Conservation (phyloP, 2,329 filamentous ascomycete species). For the Penicillium glabrum region DNA sequence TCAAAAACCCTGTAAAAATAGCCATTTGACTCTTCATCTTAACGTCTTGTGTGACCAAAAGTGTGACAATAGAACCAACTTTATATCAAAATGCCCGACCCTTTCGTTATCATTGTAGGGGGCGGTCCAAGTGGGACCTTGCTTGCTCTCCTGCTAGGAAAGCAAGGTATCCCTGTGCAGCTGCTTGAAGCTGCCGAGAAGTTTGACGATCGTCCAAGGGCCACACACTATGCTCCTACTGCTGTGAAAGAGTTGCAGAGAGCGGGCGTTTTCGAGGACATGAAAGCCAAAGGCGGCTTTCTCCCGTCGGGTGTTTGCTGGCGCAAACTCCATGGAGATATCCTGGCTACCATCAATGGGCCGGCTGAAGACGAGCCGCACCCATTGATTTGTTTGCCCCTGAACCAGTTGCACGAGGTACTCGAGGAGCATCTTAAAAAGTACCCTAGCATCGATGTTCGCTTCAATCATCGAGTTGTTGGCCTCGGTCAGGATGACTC, state of each 20-base stretch:
- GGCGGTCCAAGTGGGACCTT: not conserved
- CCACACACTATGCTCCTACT: not conserved
- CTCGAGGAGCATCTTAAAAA: not conserved
- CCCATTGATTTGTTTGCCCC: not conserved
- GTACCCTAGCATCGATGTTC: not conserved
- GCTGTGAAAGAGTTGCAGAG: not conserved
- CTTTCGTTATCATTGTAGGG: not conserved
- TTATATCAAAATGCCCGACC: not conserved
- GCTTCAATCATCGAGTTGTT: not conserved
- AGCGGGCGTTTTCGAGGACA: not conserved
- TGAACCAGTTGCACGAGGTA: not conserved
- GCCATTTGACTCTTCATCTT: too few species aligned
- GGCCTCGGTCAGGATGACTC: not conserved
- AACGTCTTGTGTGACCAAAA: too few species aligned
- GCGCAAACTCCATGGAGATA: not conserved
- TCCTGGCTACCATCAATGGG: not conserved
- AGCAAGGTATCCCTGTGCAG: not conserved
- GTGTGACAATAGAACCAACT: too few species aligned
- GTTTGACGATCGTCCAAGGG: not conserved
- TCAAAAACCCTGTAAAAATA: too few species aligned
- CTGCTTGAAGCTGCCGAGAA: not conserved
- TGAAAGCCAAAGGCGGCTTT: not conserved
- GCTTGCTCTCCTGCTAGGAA: not conserved
- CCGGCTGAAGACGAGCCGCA: not conserved
- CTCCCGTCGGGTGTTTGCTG: not conserved